These are phyloP conservation scores for Lipomyces chichibuensis DNA, from an alignment of 805 yeast genomes.

Conservation along the genomic window DNA sequence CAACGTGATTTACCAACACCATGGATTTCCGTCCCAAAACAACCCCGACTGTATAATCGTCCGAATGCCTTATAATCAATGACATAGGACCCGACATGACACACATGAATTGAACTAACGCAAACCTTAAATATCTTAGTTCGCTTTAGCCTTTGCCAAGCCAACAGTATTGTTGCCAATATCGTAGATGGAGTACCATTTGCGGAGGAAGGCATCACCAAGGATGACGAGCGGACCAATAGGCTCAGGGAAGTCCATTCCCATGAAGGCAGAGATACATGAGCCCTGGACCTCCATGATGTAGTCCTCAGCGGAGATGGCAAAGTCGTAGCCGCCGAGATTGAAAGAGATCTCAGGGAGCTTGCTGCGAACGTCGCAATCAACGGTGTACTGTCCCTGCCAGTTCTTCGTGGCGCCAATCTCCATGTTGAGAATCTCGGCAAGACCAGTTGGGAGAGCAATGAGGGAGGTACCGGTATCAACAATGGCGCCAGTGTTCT, in stretches of 20 bases:
- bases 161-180: constrained; percentile 91
- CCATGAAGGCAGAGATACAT: constrained; percentile 94
- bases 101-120: neutral
- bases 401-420: constrained; percentile 97
- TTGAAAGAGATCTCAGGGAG: constrained; percentile 92
- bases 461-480: constrained; percentile 98
- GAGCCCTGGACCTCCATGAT: constrained; percentile 92
- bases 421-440: constrained; percentile 91
- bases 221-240: constrained; percentile 94
- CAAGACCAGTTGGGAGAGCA: constrained; percentile 91
- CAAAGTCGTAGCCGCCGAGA: constrained; percentile 88
- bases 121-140: constrained; percentile 42
- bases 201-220: constrained; percentile 97
- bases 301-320: constrained; percentile 87
- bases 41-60: neutral
- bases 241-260: constrained; percentile 97
- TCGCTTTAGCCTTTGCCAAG: constrained; percentile 82
- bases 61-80: neutral
- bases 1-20: constrained; percentile 2
- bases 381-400: constrained; percentile 95
- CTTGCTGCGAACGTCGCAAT: constrained; percentile 79
- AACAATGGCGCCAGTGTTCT: constrained; percentile 90
- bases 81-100: neutral
- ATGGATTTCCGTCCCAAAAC: constrained; percentile 1
- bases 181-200: constrained; percentile 91